These are phyloP conservation scores for Linnemannia zychae DNA, from an alignment of 192 early-diverging fungal genomes.

Conservation along the genomic window DNA sequence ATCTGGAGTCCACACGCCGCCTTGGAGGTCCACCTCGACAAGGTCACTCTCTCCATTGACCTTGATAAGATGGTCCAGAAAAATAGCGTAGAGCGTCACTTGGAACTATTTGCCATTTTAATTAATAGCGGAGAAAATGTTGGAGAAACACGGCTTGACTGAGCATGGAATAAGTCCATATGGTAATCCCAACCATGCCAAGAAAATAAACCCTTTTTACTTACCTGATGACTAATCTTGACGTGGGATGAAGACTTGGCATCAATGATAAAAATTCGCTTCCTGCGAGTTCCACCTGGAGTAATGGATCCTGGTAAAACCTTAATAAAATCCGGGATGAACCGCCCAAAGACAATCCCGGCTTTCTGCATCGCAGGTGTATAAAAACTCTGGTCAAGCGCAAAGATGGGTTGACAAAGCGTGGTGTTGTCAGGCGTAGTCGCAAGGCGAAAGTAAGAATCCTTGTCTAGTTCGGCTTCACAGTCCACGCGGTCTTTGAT, in stretches of 20 bases:
- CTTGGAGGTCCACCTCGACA: conserved; percentile 28
- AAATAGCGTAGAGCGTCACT: conserved; percentile 52
- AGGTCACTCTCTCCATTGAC: conserved; percentile 28
- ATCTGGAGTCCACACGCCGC: conserved; percentile 45
- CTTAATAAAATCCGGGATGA: conserved; percentile 46
- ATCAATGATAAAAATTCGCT: conserved; percentile 46
- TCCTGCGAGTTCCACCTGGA: conserved; percentile 19
- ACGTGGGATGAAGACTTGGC: conserved; percentile 47
- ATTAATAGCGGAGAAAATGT: not conserved
- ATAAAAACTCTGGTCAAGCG: conserved; percentile 35
- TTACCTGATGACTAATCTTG: conserved; percentile 52
- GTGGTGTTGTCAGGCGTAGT: conserved; percentile 17
- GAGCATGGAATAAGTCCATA: not conserved
- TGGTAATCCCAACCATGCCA: too few relatives aligned
- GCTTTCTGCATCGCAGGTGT: conserved; percentile 32
- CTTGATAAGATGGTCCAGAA: conserved; percentile 46
- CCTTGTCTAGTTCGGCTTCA: conserved; percentile 28
- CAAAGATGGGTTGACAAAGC: conserved; percentile 41
- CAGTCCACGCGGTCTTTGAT: conserved; percentile 38
- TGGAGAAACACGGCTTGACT: not conserved
- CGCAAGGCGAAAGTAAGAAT: conserved; percentile 43
- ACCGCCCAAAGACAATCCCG: conserved; percentile 45
- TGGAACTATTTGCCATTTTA: conserved; percentile 26
- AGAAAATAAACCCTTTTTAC: not conserved
- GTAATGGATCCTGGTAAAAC: conserved; percentile 22